phyloP scores from a whole-genome alignment of 83 land plant species.

The Thuja plicata region DNA sequence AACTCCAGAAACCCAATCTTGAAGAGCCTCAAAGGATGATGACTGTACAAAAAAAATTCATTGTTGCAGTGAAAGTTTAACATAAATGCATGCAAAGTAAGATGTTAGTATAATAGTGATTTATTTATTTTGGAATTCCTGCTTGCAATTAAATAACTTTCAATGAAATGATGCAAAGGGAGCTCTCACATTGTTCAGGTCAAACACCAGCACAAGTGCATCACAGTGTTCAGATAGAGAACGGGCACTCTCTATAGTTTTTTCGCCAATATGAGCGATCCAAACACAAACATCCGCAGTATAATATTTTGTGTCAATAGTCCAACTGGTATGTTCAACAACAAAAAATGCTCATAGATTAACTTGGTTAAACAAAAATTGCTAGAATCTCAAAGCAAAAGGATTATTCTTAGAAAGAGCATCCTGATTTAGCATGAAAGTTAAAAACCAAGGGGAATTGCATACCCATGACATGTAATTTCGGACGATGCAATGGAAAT shows the following conservation, averaged over 20 bases:
- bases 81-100: neutral
- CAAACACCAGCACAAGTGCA: conserved; percentile 81
- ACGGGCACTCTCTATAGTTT: conserved; percentile 21
- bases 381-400: neutral
- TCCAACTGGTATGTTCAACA: conserved; percentile 54
- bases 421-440: conserved; percentile 1
- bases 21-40: conserved; percentile 56
- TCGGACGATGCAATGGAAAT: conserved; percentile 37
- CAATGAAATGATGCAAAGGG: neutral
- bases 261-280: conserved; percentile 55
- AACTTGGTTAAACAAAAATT: neutral
- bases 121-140: neutral
- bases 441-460: neutral
- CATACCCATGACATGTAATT: conserved; percentile 57
- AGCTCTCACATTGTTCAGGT: conserved; percentile 57
- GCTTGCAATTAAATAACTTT: neutral
- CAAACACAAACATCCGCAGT: conserved; percentile 68
- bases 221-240: conserved; percentile 32
- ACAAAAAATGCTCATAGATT: neutral
- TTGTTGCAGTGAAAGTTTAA: neutral
- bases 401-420: neutral
- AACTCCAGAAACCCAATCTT: conserved; percentile 73
- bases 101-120: neutral
- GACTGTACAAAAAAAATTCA: conserved; percentile 38
- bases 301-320: conserved; percentile 76